phyloP scores from a whole-genome alignment of 208 protist species.

The Polymyxa betae region DNA sequence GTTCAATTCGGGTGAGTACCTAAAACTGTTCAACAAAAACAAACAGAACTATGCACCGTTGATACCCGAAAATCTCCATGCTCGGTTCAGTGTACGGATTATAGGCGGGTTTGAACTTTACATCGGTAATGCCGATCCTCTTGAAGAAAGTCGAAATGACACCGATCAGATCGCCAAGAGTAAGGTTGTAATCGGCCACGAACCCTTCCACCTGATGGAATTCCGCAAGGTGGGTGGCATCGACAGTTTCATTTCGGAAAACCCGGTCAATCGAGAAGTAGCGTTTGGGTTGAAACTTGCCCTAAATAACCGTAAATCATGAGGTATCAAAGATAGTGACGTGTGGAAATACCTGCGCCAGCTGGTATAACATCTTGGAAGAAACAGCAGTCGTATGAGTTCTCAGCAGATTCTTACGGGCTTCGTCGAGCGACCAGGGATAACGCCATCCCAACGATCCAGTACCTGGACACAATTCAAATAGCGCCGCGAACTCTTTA shows the following conservation, averaged over 20 bases:
- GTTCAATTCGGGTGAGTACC: slow-evolving; percentile 88
- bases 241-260: slow-evolving; percentile 99
- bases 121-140: slow-evolving; percentile 65
- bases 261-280: slow-evolving; percentile 99
- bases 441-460: slow-evolving; percentile 76
- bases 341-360: not conserved
- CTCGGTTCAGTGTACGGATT: slow-evolving; percentile 99
- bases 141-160: slow-evolving; percentile 96
- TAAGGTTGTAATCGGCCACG: slow-evolving; percentile 94
- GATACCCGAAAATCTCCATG: slow-evolving; percentile 98
- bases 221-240: slow-evolving; percentile 99
- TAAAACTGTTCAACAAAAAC: not conserved
- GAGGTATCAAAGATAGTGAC: not conserved
- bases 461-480: slow-evolving; percentile 83
- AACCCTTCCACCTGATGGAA: slow-evolving; percentile 99
- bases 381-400: slow-evolving; percentile 99
- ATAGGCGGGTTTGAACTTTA: slow-evolving; percentile 98
- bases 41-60: not conserved
- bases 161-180: slow-evolving; percentile 97
- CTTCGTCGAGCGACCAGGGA: slow-evolving; percentile 83
- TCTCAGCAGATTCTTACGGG: slow-evolving; percentile 95
- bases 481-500: slow-evolving; percentile 85
- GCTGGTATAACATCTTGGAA: slow-evolving; percentile 90
- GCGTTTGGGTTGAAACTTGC: slow-evolving; percentile 88
- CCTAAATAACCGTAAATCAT: slow-evolving; percentile 66